Evolutionary conservation across 2,329 filamentous ascomycete genomes (phyloP).

Genomic region (Aspergillus terreus): DNA sequence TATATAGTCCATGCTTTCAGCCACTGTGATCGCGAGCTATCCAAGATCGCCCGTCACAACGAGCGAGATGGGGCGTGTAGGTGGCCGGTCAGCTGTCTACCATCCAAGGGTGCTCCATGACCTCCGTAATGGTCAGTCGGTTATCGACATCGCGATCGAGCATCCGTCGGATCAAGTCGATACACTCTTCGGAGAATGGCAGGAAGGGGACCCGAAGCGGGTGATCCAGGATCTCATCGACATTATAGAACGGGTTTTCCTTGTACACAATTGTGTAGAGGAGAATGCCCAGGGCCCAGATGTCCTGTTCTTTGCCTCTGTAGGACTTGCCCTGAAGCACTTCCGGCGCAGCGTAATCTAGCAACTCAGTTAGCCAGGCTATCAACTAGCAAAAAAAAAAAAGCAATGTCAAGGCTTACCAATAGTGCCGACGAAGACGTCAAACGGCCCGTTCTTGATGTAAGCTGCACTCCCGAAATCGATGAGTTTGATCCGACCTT

Average conservation of each 20-base stretch:
- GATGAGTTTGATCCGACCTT: slow-evolving; percentile 93
- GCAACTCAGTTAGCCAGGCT: background rate
- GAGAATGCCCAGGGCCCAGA: slow-evolving; percentile 95
- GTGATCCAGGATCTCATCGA: slow-evolving; percentile 98
- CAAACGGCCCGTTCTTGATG: slow-evolving; percentile 96
- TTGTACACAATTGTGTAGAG: slow-evolving; percentile 99
- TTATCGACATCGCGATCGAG: slow-evolving; percentile 82
- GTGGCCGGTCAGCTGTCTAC: slow-evolving; percentile 17
- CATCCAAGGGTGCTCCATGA: slow-evolving; percentile 84
- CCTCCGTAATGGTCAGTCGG: slow-evolving; percentile 80
- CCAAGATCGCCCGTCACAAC: background rate
- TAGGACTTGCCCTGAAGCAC: slow-evolving; percentile 90
- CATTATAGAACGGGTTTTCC: slow-evolving; percentile 98
- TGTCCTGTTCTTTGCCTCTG: slow-evolving; percentile 92
- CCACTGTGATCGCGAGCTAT: background rate
- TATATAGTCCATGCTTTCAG: slow-evolving; percentile 3
- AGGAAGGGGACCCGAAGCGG: slow-evolving; percentile 80
- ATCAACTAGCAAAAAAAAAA: background rate
- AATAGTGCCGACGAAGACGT: slow-evolving; percentile 98
- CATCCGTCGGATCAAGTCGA: slow-evolving; percentile 88
- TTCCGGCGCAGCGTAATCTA: slow-evolving; percentile 98
- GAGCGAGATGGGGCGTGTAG: background rate
- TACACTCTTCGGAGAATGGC: slow-evolving; percentile 72
- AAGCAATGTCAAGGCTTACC: slow-evolving; percentile 60
- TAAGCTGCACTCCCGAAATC: slow-evolving; percentile 98